Percentiles rank a stretch among this genome's conserved stretches.
Evolutionary conservation across 2,329 filamentous ascomycete species (phyloP).

Genomic region (Dactylellina haptotyla): DNA sequence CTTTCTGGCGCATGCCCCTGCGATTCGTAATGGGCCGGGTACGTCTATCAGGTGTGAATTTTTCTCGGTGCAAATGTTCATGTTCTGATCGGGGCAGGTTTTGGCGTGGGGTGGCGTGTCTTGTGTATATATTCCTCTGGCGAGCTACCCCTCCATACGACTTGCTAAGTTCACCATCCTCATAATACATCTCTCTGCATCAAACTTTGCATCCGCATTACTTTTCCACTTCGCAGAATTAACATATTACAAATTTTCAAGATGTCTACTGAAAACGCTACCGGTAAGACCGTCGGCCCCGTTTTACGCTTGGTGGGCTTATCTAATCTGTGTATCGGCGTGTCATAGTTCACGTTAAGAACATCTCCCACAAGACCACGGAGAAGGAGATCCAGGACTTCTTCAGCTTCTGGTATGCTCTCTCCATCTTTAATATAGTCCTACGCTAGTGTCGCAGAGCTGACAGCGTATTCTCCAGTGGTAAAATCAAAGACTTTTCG

Average conservation of each 20-base stretch:
- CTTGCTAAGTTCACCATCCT: background rate
- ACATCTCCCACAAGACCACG: constrained; percentile 81
- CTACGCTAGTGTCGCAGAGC: background rate
- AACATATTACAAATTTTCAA: constrained; percentile 6
- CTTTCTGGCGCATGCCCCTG: constrained; percentile 4
- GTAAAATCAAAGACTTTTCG: constrained; percentile 87
- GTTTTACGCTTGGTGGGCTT: constrained; percentile 62
- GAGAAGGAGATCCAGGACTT: constrained; percentile 95
- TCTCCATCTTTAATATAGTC: constrained; percentile 4
- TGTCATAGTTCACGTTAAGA: constrained; percentile 90
- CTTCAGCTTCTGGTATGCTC: constrained; percentile 74
- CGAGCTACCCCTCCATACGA: background rate
- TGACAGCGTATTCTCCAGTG: constrained; percentile 67
- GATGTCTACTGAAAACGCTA: constrained; percentile 40
- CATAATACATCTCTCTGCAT: background rate
- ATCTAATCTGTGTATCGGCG: constrained; percentile 64
- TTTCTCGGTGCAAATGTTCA: background rate
- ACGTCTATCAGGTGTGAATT: constrained; percentile 5
- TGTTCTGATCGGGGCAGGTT: background rate
- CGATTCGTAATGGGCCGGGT: constrained; percentile 6
- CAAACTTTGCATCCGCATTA: background rate
- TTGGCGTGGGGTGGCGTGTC: background rate
- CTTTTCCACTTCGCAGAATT: background rate
- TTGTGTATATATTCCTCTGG: background rate
- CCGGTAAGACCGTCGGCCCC: constrained; percentile 14